Evolutionary conservation across 176 grass and related monocot genomes (phyloP).

Genomic region (Avena eriantha): DNA sequence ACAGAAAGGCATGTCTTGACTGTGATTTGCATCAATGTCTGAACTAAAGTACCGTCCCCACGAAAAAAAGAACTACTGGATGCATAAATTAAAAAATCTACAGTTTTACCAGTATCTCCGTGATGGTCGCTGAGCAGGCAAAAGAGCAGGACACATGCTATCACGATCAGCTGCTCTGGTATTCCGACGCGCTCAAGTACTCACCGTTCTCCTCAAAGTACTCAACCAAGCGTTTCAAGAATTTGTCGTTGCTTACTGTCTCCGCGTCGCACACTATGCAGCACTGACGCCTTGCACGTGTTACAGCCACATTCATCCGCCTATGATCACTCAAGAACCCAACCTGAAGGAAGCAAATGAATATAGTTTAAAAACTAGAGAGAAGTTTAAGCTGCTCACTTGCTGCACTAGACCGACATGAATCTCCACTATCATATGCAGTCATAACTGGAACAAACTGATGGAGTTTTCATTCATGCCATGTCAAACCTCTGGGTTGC

Average conservation of each 20-base stretch:
- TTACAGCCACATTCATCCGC: slow-evolving; percentile 97
- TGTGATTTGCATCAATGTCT: not conserved
- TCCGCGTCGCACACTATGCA: slow-evolving; percentile 87
- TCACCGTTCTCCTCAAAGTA: slow-evolving; percentile 93
- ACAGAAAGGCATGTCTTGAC: not conserved
- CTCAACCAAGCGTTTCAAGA: slow-evolving; percentile 88
- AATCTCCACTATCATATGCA: too few relatives aligned
- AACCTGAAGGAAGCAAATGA: slow-evolving; percentile 50
- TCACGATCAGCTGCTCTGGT: slow-evolving; percentile 41
- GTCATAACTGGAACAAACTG: too few relatives aligned
- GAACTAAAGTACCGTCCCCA: not conserved
- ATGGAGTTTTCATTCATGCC: too few relatives aligned
- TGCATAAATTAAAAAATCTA: not conserved
- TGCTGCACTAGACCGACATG: too few relatives aligned
- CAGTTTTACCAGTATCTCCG: not conserved
- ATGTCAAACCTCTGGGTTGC: too few relatives aligned
- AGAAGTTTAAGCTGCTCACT: too few relatives aligned
- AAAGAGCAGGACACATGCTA: not conserved
- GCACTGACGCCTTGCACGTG: slow-evolving; percentile 88
- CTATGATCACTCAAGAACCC: slow-evolving; percentile 92
- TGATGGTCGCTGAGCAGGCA: not conserved
- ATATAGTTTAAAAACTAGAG: not conserved
- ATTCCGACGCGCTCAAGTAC: slow-evolving; percentile 84
- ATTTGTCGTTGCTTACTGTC: slow-evolving; percentile 73
- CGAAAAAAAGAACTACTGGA: not conserved